Base-by-base conservation (phyloP, 768 basidiomycete species). In the Collybiopsis confluens region DNA sequence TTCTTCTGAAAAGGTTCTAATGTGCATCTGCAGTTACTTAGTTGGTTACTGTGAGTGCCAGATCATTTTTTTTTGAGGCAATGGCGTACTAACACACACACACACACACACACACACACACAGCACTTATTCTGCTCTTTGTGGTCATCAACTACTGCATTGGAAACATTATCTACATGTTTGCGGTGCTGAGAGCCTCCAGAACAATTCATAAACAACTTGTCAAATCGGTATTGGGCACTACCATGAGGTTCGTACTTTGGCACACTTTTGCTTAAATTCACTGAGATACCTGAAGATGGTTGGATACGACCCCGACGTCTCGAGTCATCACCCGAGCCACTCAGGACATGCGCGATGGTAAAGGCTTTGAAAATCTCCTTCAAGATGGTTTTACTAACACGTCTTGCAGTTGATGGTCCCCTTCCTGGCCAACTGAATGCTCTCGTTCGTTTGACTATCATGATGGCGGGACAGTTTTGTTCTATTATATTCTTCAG, bases 271-370 rank as follows among this genome's bases (percentile, higher is more conserved):
- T n/a, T n/a, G n/a, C n/a, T n/a, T n/a, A n/a, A n/a, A n/a, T n/a
- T n/a, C n/a, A n/a, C n/a, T n/a, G n/a, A n/a, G n/a, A n/a, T n/a
- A n/a, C n/a, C 40, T 24, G 16, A 44, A 79, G 85, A 64, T 85
- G 70, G 71, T 71, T 79, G 27, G 73, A 74, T 56, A 67, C 71
- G 30, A 79, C 77, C 1, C 74, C 76, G 9, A 65, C 68, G 1
- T 70, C 73, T 21, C 78, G 86, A 3, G 78, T 90, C 47, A 80
- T 87, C 38, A 70, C 83, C 26, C 75, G 86, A 46, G 81, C 81
- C 63, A 88, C 86, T 1, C 79, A 84, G 51, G 86, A 88, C 61
- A 84, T 87, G 20, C 70, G 79, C 41, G 62, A 68, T 54, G 68
- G 65, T 68, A 60, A 30, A 63, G 61, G 36, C 16, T 10, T 26